Evolutionary conservation across 2,329 filamentous ascomycete genomes (phyloP).

Genomic region (Colletotrichum falcatum): DNA sequence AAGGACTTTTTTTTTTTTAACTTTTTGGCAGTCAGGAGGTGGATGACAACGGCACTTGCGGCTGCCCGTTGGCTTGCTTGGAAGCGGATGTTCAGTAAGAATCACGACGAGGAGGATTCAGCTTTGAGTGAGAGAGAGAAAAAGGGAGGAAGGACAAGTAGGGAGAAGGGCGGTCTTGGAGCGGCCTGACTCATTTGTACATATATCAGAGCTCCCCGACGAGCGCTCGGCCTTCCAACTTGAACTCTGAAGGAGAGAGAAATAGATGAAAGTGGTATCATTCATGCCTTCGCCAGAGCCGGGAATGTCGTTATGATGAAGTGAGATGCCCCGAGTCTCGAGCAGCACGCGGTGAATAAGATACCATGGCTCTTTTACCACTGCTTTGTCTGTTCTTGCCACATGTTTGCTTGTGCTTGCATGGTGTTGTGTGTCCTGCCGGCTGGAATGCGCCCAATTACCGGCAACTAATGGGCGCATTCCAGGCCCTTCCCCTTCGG

Average conservation of each 20-base stretch:
- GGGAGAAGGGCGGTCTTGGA: constrained; percentile 23
- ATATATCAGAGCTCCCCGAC: constrained; percentile 33
- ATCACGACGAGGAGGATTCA: background rate
- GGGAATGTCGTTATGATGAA: constrained; percentile 30
- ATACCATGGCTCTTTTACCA: background rate
- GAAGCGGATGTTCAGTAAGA: constrained; percentile 8
- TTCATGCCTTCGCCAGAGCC: background rate
- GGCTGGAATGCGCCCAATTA: constrained; percentile 33
- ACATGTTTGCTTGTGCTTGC: background rate
- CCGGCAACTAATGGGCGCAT: constrained; percentile 21
- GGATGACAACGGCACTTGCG: constrained; percentile 7
- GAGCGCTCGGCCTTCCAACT: constrained; percentile 29
- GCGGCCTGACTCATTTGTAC: constrained; percentile 35
- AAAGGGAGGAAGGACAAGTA: constrained; percentile 12
- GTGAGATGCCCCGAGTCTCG: background rate
- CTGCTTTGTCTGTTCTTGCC: background rate
- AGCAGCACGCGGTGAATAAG: background rate
- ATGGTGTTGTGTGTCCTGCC: background rate
- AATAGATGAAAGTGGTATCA: constrained; percentile 35
- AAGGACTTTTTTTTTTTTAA: too few relatives aligned
- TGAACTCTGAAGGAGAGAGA: constrained; percentile 30
- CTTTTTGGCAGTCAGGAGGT: constrained; percentile 7
- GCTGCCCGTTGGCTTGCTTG: constrained; percentile 14
- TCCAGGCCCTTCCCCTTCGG: constrained; percentile 13
- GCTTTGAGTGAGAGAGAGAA: background rate